Percentiles rank a stretch among this genome's conserved stretches.
Evolutionary conservation across 352 stramenopile species (phyloP).

Genomic region (Globisporangium abappressorium): DNA sequence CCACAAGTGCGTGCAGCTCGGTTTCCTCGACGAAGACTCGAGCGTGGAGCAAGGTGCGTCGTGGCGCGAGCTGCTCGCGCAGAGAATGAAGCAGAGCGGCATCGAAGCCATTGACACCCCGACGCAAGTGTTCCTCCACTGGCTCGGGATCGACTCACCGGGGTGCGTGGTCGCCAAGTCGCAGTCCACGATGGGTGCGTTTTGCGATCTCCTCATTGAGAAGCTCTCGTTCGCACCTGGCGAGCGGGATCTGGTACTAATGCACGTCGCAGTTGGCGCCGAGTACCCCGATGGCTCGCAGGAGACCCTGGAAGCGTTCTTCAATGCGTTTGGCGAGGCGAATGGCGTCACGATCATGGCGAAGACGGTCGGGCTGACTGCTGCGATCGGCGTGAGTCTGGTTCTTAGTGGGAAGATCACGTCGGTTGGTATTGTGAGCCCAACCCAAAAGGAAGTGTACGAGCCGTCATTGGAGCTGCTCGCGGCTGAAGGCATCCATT

Average conservation of each 20-base stretch:
- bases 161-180: conserved; percentile 15
- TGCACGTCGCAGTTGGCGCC: conserved; percentile 45
- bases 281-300: conserved; percentile 34
- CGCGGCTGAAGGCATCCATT: conserved; percentile 42
- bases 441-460: conserved; percentile 59
- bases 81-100: conserved; percentile 24
- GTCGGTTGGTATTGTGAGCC: conserved; percentile 51
- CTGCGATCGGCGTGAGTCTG: conserved; percentile 72
- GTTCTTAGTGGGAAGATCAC: conserved; percentile 53
- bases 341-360: conserved; percentile 75
- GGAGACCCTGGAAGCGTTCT: conserved; percentile 48
- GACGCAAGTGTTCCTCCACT: conserved; percentile 34
- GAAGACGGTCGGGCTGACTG: conserved; percentile 82
- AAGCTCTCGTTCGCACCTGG: conserved; percentile 51
- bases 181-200: conserved; percentile 33
- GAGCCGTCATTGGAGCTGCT: conserved; percentile 38
- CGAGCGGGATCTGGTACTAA: conserved; percentile 80
- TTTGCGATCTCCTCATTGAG: conserved; percentile 52
- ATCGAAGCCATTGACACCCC: conserved; percentile 14
- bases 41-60: conserved; percentile 12
- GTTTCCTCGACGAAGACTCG: conserved; percentile 50
- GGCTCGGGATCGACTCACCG: conserved; percentile 29
- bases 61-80: conserved; percentile 51
- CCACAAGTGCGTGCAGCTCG: conserved; percentile 60
- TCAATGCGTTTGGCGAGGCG: conserved; percentile 53